Percentiles rank a stretch among this genome's conserved stretches.
phyloP scores from a whole-genome alignment of 768 basidiomycete genomes.

The Austroboletus festivus region DNA sequence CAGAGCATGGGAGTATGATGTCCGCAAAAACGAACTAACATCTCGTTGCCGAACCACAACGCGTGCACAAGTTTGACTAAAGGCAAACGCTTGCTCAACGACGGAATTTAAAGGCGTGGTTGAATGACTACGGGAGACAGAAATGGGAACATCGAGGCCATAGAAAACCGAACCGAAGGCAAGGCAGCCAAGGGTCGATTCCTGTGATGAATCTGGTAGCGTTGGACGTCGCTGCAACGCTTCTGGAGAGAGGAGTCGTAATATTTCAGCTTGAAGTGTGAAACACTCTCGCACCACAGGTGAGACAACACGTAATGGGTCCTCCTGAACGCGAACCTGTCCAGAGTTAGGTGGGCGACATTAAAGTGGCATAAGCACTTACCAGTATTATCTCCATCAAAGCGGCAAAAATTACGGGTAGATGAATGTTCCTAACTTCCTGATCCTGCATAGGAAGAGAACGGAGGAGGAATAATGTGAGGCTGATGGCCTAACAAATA shows the following conservation, averaged over 20 bases:
- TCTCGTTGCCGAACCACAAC: constrained; percentile 32
- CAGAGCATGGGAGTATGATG: constrained; percentile 51
- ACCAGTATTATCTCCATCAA: constrained; percentile 66
- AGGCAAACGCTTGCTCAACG: constrained; percentile 51
- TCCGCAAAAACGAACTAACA: constrained; percentile 38
- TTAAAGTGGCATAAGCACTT: constrained; percentile 15
- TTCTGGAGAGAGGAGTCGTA: constrained; percentile 48
- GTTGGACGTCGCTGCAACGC: constrained; percentile 51
- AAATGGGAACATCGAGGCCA: constrained; percentile 37
- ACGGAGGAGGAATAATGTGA: constrained; percentile 70
- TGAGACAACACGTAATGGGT: constrained; percentile 34
- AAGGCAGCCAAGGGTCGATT: constrained; percentile 40
- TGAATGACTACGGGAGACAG: constrained; percentile 23
- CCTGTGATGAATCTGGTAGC: constrained; percentile 37
- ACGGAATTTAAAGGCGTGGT: constrained; percentile 53
- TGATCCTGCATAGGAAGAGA: constrained; percentile 82
- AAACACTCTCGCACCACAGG: constrained; percentile 41
- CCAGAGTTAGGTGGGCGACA: constrained; percentile 2
- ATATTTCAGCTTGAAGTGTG: constrained; percentile 51
- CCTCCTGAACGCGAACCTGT: constrained; percentile 38
- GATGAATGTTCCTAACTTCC: constrained; percentile 75
- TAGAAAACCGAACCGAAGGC: constrained; percentile 64
- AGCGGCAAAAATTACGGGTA: constrained; percentile 74
- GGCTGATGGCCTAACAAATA: constrained; percentile 52
- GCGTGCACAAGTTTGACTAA: constrained; percentile 46